Evolutionary conservation across 2,329 filamentous ascomycete genomes (phyloP).

Genomic region (Pseudogymnoascus sp.): DNA sequence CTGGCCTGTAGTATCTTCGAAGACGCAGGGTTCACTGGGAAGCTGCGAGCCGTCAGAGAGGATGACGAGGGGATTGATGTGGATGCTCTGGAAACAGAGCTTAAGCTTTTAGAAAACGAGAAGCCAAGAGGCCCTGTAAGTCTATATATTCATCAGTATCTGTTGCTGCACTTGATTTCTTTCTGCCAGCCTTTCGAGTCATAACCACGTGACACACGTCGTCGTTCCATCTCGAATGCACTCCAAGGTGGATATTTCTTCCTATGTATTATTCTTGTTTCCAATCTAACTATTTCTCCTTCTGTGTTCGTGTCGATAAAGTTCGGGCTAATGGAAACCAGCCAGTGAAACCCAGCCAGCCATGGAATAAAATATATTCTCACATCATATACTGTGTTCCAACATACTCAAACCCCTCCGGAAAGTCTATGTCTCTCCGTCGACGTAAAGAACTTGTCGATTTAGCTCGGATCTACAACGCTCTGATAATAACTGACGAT

Average conservation of each 20-base stretch:
- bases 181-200: neutral
- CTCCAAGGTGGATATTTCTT: neutral
- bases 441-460: constrained; percentile 49
- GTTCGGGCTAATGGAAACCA: neutral
- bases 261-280: neutral
- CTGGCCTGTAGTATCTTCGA: constrained; percentile 58
- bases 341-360: constrained; percentile 10
- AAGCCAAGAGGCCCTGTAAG: constrained; percentile 13
- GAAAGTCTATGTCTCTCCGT: constrained; percentile 51
- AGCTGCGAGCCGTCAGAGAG: constrained; percentile 53
- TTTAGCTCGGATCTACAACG: constrained; percentile 55
- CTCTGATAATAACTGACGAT: constrained; percentile 59
- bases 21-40: constrained; percentile 52
- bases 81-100: constrained; percentile 39
- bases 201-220: neutral
- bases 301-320: neutral
- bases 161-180: neutral
- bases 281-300: neutral
- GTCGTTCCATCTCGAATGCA: neutral
- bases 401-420: constrained; percentile 62
- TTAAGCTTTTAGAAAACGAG: constrained; percentile 27
- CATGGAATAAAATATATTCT: constrained; percentile 53
- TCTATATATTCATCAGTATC: neutral
- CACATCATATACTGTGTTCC: constrained; percentile 62
- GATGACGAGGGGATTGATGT: constrained; percentile 56